Evolutionary conservation across 768 basidiomycete species (phyloP).

Genomic region (Bullera alba): DNA sequence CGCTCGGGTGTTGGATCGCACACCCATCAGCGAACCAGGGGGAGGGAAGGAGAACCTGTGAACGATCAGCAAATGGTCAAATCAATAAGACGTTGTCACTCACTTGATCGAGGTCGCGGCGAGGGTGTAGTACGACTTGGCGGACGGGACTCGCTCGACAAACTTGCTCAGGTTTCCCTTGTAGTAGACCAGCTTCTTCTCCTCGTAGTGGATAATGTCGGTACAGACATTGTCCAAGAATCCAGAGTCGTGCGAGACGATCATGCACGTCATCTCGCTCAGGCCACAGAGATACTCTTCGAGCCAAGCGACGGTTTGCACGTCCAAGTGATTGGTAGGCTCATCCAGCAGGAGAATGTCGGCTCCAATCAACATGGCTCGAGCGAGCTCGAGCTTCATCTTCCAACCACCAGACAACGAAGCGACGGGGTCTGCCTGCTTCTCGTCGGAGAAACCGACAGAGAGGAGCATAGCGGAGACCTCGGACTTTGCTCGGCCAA

Average conservation of each 20-base stretch:
- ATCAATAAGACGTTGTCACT: slow-evolving; percentile 5
- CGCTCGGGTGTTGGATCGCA: slow-evolving; percentile 88
- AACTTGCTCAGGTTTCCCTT: slow-evolving; percentile 85
- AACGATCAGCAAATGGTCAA: not conserved
- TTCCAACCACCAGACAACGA: slow-evolving; percentile 97
- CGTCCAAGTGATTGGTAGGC: slow-evolving; percentile 48
- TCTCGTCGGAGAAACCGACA: slow-evolving; percentile 82
- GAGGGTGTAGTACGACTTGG: slow-evolving; percentile 92
- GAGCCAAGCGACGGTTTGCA: slow-evolving; percentile 79
- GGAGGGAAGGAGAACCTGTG: slow-evolving; percentile 79
- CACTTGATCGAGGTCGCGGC: slow-evolving; percentile 80
- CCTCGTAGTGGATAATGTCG: slow-evolving; percentile 95
- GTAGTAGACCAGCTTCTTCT: slow-evolving; percentile 94
- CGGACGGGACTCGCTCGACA: slow-evolving; percentile 82
- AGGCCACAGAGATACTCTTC: slow-evolving; percentile 78
- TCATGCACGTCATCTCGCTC: slow-evolving; percentile 78
- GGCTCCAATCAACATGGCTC: slow-evolving; percentile 93
- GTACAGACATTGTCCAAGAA: slow-evolving; percentile 94
- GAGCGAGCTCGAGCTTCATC: slow-evolving; percentile 93
- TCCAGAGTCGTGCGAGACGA: slow-evolving; percentile 93
- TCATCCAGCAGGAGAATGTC: slow-evolving; percentile 49
- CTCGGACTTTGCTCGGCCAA: slow-evolving; percentile 58
- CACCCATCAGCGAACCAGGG: slow-evolving; percentile 93
- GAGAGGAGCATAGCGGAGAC: slow-evolving; percentile 72
- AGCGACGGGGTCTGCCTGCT: slow-evolving; percentile 77